Conservation (phyloP, 441 rosid genomes). For the Biscutella auriculata region DNA sequence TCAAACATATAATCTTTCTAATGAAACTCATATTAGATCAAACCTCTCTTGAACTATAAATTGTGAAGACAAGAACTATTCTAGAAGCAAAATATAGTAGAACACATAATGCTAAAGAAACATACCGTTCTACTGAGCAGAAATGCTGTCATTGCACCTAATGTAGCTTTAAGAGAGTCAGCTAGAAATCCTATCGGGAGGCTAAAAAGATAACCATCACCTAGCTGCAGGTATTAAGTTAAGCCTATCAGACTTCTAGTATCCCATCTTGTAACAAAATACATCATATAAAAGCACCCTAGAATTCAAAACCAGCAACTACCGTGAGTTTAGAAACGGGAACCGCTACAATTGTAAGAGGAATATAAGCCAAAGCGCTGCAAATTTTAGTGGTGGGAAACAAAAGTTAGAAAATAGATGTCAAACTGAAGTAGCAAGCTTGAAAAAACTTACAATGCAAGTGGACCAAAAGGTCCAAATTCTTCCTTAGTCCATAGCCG, state of each 20-base stretch:
- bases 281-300: too few relatives aligned
- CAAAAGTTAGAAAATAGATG: background rate
- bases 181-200: constrained; percentile 41
- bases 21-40: background rate
- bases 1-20: background rate
- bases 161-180: constrained; percentile 44
- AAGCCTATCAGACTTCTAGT: background rate
- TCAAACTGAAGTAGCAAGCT: background rate
- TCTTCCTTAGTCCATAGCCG: constrained; percentile 31
- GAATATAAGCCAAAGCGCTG: constrained; percentile 92
- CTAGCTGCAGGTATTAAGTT: constrained; percentile 26
- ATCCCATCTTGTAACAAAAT: background rate
- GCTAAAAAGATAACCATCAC: constrained; percentile 51
- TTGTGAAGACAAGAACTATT: too few relatives aligned
- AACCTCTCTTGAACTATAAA: too few relatives aligned
- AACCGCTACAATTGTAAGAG: constrained; percentile 86
- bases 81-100: background rate
- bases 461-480: constrained; percentile 29
- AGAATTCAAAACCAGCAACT: constrained; percentile 18
- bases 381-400: constrained; percentile 4
- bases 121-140: constrained; percentile 51
- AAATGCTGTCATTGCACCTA: constrained; percentile 53
- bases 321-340: constrained; percentile 97
- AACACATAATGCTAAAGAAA: constrained; percentile 3
- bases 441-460: constrained; percentile 23